These are phyloP conservation scores for Myxozyma udenii DNA, from an alignment of 805 yeast species.

Conservation along the genomic window DNA sequence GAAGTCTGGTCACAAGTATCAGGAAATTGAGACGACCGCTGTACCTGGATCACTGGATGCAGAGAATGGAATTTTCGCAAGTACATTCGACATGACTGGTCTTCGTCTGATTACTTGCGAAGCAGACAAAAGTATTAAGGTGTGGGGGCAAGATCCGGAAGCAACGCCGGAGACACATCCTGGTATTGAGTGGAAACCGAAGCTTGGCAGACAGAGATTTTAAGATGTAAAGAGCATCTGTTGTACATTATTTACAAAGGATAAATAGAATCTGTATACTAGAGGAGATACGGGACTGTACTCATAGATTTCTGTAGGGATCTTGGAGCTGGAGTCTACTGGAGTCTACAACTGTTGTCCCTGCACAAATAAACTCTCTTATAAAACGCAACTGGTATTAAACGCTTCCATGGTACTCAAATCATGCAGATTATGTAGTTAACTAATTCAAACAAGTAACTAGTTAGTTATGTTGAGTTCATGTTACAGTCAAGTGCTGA, in stretches of 20 bases:
- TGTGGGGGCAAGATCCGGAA: slow-evolving; percentile 58
- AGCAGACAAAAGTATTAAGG: slow-evolving; percentile 79
- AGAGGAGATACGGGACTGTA: not conserved
- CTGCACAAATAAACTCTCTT: not conserved
- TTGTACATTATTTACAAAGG: not conserved
- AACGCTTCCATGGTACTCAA: too few species aligned
- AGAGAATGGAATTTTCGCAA: slow-evolving; percentile 64
- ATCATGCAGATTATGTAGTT: too few species aligned
- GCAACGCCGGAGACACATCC: slow-evolving; percentile 42
- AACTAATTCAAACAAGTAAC: too few species aligned
- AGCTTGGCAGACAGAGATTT: slow-evolving; percentile 20
- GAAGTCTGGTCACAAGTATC: slow-evolving; percentile 62
- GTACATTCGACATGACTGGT: slow-evolving; percentile 77
- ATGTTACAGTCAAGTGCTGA: too few species aligned
- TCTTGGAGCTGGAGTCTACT: not conserved
- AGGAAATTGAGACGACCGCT: slow-evolving; percentile 50
- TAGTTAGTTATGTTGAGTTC: too few species aligned
- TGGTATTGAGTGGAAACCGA: slow-evolving; percentile 40
- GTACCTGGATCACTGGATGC: slow-evolving; percentile 69
- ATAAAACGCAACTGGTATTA: too few species aligned
- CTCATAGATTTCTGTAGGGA: not conserved
- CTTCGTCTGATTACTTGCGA: slow-evolving; percentile 79
- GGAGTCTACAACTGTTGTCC: not conserved
- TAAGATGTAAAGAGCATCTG: slow-evolving; percentile 1
- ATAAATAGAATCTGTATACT: not conserved